Evolutionary conservation across 2,329 filamentous ascomycete species (phyloP).

Genomic region (Botrytis elliptica): DNA sequence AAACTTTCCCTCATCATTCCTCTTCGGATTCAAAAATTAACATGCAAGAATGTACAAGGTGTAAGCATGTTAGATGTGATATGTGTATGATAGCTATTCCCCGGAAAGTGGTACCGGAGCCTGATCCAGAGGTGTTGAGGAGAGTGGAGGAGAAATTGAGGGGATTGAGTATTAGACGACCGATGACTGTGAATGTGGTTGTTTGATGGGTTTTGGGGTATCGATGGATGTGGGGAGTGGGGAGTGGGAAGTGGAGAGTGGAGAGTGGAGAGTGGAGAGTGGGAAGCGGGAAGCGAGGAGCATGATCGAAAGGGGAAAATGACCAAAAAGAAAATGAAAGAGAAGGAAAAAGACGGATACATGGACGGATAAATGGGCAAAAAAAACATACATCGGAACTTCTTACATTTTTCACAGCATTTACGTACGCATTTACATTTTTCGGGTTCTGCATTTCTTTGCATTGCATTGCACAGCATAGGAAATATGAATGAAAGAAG

Average conservation of each 20-base stretch:
- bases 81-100: conserved; percentile 51
- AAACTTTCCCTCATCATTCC: conserved; percentile 48
- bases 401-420: neutral
- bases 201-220: neutral
- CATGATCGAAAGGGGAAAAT: neutral
- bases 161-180: conserved; percentile 25
- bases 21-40: conserved; percentile 21
- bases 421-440: neutral
- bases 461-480: neutral
- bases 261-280: neutral
- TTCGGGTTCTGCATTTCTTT: neutral
- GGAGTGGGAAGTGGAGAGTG: neutral
- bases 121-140: conserved; percentile 59
- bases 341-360: neutral
- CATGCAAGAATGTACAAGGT: conserved; percentile 55
- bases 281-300: neutral
- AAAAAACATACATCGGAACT: neutral
- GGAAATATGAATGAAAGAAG: neutral
- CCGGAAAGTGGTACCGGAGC: conserved; percentile 57
- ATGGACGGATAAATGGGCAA: neutral
- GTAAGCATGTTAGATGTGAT: conserved; percentile 58
- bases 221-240: neutral
- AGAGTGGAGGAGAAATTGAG: conserved; percentile 57
- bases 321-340: neutral
- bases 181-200: neutral